These are phyloP conservation scores for Thecaphora frezii DNA, from an alignment of 1,284 basidiomycete species.

Conservation along the genomic window DNA sequence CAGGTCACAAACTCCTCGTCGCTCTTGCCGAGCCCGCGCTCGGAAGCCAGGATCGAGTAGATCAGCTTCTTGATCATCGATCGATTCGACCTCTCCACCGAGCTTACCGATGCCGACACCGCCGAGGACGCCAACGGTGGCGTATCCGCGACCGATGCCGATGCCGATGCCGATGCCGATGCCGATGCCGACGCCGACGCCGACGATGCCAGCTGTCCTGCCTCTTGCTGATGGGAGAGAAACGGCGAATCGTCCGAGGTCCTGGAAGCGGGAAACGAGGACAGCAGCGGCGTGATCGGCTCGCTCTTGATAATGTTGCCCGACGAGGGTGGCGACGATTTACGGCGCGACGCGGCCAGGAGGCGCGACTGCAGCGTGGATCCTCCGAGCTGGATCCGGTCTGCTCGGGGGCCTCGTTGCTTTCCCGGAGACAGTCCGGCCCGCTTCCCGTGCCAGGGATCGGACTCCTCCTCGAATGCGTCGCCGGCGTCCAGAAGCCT, in stretches of 20 bases:
- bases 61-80: conserved; percentile 32
- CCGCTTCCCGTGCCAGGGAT: neutral
- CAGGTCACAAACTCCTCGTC: conserved; percentile 40
- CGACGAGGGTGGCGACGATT: too few relatives aligned
- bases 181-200: too few relatives aligned
- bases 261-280: neutral
- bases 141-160: too few relatives aligned
- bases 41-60: conserved; percentile 20
- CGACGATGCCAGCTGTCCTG: neutral
- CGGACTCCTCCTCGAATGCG: neutral
- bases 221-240: neutral
- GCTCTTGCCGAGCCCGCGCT: conserved; percentile 18
- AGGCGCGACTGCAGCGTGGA: neutral
- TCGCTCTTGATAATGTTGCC: neutral
- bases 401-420: conserved; percentile 14
- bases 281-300: neutral
- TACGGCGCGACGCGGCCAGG: neutral
- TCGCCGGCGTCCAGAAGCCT: neutral
- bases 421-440: conserved; percentile 6
- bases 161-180: too few relatives aligned
- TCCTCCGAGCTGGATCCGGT: conserved; percentile 10
- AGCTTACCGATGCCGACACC: too few relatives aligned
- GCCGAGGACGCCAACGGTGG: too few relatives aligned
- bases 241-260: neutral
- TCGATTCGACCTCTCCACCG: conserved; percentile 25